Evolutionary conservation across 2,329 filamentous ascomycete species (phyloP).

Genomic region (Colletotrichum falcatum): DNA sequence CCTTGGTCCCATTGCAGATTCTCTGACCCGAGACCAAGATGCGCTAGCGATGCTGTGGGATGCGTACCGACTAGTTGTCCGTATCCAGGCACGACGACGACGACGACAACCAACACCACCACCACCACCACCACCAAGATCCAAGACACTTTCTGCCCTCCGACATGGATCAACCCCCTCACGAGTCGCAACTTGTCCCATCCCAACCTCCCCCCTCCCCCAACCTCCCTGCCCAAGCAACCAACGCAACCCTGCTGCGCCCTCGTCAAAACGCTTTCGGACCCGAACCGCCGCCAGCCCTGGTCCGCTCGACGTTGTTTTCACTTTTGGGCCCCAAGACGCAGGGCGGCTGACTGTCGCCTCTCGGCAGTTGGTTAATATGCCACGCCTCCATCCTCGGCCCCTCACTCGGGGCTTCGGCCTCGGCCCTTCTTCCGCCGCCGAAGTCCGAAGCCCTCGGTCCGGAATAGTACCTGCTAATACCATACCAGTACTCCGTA

Average conservation of each 20-base stretch:
- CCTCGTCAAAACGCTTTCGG: slow-evolving; percentile 21
- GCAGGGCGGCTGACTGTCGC: background rate
- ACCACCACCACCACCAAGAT: too few species aligned
- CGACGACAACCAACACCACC: too few species aligned
- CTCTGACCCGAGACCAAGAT: too few species aligned
- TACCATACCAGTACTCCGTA: too few species aligned
- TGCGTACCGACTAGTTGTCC: too few species aligned
- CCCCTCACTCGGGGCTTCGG: background rate
- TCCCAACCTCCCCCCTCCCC: background rate
- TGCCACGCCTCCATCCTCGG: background rate
- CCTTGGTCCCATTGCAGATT: slow-evolving; percentile 29
- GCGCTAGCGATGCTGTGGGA: too few species aligned
- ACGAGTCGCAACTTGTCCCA: background rate
- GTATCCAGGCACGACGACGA: too few species aligned
- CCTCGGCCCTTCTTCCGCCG: background rate
- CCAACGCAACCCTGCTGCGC: background rate
- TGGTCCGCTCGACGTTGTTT: background rate
- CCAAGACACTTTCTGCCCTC: too few species aligned
- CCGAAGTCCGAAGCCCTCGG: slow-evolving; percentile 12
- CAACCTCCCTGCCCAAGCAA: background rate
- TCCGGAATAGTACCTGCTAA: too few species aligned
- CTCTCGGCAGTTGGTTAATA: slow-evolving; percentile 1
- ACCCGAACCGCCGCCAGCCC: slow-evolving; percentile 6
- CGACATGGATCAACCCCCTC: background rate
- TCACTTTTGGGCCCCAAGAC: background rate